These are phyloP conservation scores for Hypomontagnella monticulosa DNA, from an alignment of 495 filamentous ascomycete genomes.

Conservation along the genomic window DNA sequence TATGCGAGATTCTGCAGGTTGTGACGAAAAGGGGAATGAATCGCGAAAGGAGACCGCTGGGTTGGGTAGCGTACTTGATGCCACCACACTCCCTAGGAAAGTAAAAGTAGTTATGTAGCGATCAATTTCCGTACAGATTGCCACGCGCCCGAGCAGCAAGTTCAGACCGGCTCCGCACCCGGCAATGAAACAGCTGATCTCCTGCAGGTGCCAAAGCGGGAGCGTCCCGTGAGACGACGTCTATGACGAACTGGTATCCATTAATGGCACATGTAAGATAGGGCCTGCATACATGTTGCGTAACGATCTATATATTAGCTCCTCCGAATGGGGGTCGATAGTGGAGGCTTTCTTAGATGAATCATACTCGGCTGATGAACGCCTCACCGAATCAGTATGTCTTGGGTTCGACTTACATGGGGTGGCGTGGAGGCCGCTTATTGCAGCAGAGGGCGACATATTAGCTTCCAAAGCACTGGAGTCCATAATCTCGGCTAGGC, in stretches of 20 bases:
- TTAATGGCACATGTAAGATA: constrained; percentile 25
- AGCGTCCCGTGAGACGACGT: constrained; percentile 30
- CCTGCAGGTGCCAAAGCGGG: constrained; percentile 31
- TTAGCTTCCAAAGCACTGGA: neutral
- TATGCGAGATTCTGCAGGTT: constrained; percentile 20
- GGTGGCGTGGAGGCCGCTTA: constrained; percentile 8
- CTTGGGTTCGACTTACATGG: constrained; percentile 7
- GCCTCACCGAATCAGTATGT: constrained; percentile 7
- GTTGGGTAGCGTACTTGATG: neutral
- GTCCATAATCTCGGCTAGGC: neutral
- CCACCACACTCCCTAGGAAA: constrained; percentile 11
- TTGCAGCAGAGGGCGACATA: neutral
- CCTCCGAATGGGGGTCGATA: neutral
- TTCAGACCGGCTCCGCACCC: constrained; percentile 28
- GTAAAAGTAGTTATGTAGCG: too few relatives aligned
- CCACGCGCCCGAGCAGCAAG: neutral
- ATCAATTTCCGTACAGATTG: constrained; percentile 5
- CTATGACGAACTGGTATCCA: constrained; percentile 26
- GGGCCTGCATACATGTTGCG: constrained; percentile 30
- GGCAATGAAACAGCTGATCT: constrained; percentile 38
- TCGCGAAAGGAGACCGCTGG: constrained; percentile 9
- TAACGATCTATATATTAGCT: constrained; percentile 9
- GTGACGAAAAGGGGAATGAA: constrained; percentile 12
- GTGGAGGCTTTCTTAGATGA: neutral
- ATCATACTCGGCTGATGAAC: neutral